Base-by-base conservation (phyloP, 2,329 filamentous ascomycete genomes). In the Trematosphaeria pertusa region DNA sequence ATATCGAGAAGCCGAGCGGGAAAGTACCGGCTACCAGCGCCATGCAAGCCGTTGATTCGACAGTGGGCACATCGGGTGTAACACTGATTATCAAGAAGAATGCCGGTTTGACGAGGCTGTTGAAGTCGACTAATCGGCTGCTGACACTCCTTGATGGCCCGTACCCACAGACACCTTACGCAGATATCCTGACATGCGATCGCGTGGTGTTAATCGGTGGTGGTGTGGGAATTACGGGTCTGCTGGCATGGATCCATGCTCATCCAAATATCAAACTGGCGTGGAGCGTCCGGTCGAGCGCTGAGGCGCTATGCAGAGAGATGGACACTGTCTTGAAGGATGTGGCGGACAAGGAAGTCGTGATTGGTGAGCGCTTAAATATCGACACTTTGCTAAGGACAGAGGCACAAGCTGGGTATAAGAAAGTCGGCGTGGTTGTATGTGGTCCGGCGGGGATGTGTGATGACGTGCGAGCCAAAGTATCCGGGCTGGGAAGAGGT, bases 181-280 rank as follows among this genome's bases (percentile, higher is more conserved):
- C 12, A 7, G 34, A n/a, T 5, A 5, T 37, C 7, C 19, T 20
- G 17, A 21, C 17, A 3, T 19, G 55, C 46, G 54, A 59, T n/a
- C 56, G 47, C 19, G 39, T 79, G 2, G 46, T 80, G 5, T 67
- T 75, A 31, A 67, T 80, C 32, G 73, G 62, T 3, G 78, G 78
- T n/a, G 78, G 77, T 8, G 75, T 80, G 22, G 77, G 77, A 32
- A 75, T 80, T 54, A 79, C 77, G 0, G 74, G 65, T 3, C 33
- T 78, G 9, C 47, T 79, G 0, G 67, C 72, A 2, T 70, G 62
- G 38, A 22, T 70, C 5, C 39, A 45, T 12, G 40, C 42, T 33
- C 74, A 75, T 45, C 40, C 43, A 17, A 72, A 74, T 45, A 49
- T 66, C 11, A 76, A 73, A 52, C 59, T 78, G 1, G 61, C 31